Conservation (phyloP, 129 eudicot genomes). For the Tagetes patula region DNA sequence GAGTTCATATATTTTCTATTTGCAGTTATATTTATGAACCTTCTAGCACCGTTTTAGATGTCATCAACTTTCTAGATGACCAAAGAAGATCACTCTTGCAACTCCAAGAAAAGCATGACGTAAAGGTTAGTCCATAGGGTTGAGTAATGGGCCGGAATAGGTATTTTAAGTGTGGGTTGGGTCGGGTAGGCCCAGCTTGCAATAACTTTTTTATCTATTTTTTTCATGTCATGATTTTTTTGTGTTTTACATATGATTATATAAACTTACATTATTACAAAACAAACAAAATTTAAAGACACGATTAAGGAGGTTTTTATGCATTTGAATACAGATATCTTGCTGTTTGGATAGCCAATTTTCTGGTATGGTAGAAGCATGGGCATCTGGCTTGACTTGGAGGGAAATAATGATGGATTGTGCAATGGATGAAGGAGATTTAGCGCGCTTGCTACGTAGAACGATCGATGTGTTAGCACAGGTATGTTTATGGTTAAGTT, state of each 20-base stretch:
- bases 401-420: constrained; percentile 98
- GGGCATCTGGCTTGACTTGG: constrained; percentile 99
- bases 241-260: not conserved
- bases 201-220: not conserved
- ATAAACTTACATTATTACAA: not conserved
- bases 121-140: constrained; percentile 49
- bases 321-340: constrained; percentile 56
- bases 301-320: not conserved
- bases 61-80: constrained; percentile 63
- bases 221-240: not conserved
- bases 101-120: constrained; percentile 93
- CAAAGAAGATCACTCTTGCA: constrained; percentile 68
- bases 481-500: constrained; percentile 38
- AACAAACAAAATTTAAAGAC: not conserved
- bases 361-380: constrained; percentile 96
- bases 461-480: constrained; percentile 89
- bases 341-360: constrained; percentile 99
- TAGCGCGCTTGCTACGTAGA: constrained; percentile 88
- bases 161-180: not conserved
- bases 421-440: constrained; percentile 99
- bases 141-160: not conserved
- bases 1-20: constrained; percentile 9
- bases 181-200: not conserved
- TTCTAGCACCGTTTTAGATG: constrained; percentile 64
- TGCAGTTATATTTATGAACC: constrained; percentile 89